Evolutionary conservation across 2,329 filamentous ascomycete species (phyloP), one percentile per base, ranked within the genome.

Genomic region (Graphium sp.): DNA sequence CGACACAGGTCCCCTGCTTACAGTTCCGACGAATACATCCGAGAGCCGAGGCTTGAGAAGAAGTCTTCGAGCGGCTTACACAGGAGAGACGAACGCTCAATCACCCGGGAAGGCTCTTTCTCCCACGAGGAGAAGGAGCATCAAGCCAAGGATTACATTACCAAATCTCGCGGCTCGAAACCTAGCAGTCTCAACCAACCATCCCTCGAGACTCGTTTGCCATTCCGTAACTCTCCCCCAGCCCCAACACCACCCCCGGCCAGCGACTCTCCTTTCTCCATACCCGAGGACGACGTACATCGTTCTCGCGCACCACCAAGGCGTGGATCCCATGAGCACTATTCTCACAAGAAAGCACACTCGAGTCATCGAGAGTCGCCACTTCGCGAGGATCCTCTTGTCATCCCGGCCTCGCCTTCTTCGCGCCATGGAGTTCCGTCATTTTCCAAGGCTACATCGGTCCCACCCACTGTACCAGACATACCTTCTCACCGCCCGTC

Each of bases 1-100:
- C 31, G 34, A 27, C 28, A 18, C 20, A 27, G 16, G 19, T 24
- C 5, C 12, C 16, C 12, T 24, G 20, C 13, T 18, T 39, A 44
- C 13, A 42, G 38, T 25, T 49, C 44, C 38, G 55, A 49, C 35
- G 53, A 52, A 38, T 43, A 52, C 33, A 51, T 55, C 9, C 35
- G 38, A 4, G 46, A 52, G 34, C 44, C 45, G 35, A 24, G n/a
- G 22, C 28, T 44, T 45, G 37, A 24, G 4, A 26, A 23, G 24
- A 30, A 32, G n/a, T 24, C 28, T 13, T n/a, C n/a, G n/a, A n/a
- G n/a, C n/a, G n/a, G n/a, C n/a, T n/a, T n/a, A n/a, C n/a, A n/a
- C n/a, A n/a, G n/a, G n/a, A n/a, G n/a, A n/a, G n/a, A n/a, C n/a
- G n/a, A n/a, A n/a, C n/a, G n/a, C n/a, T n/a, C n/a, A n/a, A 23